A percentile compares a stretch with the other conserved stretches of the same genome.
Conservation (phyloP, 257 asterid genomes). For the Vinca minor region DNA sequence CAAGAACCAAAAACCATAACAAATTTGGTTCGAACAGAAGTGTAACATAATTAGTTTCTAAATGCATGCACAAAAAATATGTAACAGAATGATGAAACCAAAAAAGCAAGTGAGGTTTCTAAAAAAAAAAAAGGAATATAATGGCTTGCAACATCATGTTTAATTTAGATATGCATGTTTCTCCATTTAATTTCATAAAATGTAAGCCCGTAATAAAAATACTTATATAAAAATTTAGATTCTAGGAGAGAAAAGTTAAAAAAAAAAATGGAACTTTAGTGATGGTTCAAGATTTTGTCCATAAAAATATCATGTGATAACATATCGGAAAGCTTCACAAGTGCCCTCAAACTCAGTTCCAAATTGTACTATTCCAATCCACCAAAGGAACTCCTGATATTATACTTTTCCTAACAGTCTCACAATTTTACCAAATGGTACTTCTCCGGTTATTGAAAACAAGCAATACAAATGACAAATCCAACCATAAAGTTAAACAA, state of each 20-base stretch:
- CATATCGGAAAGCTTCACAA: neutral
- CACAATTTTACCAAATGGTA: neutral
- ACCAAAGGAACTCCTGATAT: too few species aligned
- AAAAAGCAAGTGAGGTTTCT: too few species aligned
- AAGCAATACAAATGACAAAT: neutral
- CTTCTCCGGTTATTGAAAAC: too few species aligned
- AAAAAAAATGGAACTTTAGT: too few species aligned
- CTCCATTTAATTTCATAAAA: neutral
- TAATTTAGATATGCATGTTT: neutral
- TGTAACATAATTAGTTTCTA: too few species aligned
- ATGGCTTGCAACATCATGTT: neutral
- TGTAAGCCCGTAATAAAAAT: neutral
- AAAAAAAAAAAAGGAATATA: neutral
- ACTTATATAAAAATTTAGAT: neutral
- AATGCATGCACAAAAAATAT: too few species aligned
- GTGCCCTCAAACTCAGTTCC: too few species aligned
- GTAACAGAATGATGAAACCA: too few species aligned
- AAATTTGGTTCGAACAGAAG: neutral
- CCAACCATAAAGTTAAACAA: neutral
- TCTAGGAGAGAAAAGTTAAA: neutral
- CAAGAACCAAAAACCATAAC: neutral
- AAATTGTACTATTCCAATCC: too few species aligned
- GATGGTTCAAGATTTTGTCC: too few species aligned
- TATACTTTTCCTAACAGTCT: neutral
- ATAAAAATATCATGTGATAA: neutral